phyloP scores from a whole-genome alignment of 2,329 filamentous ascomycete species.

The Dactylellina leptospora region DNA sequence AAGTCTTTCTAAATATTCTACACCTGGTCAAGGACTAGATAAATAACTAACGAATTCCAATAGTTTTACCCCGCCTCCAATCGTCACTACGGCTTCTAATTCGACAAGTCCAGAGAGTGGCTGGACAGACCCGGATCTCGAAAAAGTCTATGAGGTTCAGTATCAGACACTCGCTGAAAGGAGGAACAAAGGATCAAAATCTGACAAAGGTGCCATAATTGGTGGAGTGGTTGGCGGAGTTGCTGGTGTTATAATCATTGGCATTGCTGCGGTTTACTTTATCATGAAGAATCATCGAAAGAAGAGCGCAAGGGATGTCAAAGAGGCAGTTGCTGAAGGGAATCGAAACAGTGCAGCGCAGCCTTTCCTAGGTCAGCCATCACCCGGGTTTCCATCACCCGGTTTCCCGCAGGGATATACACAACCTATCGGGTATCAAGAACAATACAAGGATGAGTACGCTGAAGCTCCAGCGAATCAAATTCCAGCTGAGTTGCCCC shows the following conservation, averaged over 20 bases:
- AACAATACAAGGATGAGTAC: constrained; percentile 31
- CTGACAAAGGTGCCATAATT: constrained; percentile 43
- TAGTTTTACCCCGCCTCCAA: constrained; percentile 27
- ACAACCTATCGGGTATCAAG: constrained; percentile 5
- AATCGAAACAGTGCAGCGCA: constrained; percentile 39
- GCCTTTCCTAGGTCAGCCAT: constrained; percentile 40
- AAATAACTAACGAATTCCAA: background rate
- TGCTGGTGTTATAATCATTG: constrained; percentile 33
- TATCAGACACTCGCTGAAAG: constrained; percentile 39
- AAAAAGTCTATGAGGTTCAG: constrained; percentile 27
- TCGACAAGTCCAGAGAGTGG: constrained; percentile 18
- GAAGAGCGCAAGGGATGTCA: constrained; percentile 42
- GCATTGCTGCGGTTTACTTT: constrained; percentile 32
- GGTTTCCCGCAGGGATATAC: constrained; percentile 24
- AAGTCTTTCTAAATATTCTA: constrained; percentile 7
- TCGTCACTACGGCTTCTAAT: constrained; percentile 16
- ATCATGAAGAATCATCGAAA: constrained; percentile 48
- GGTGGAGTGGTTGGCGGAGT: constrained; percentile 50
- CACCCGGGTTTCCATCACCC: constrained; percentile 37
- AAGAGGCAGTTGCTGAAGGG: constrained; percentile 38
- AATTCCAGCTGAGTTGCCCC: constrained; percentile 26
- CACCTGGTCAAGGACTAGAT: background rate
- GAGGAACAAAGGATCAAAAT: constrained; percentile 18
- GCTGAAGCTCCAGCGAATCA: constrained; percentile 26
- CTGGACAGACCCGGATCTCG: constrained; percentile 39